A percentile compares a stretch with the other conserved stretches of the same genome.
Conservation (phyloP, 2,329 filamentous ascomycete species). For the Hypocreales sp. region DNA sequence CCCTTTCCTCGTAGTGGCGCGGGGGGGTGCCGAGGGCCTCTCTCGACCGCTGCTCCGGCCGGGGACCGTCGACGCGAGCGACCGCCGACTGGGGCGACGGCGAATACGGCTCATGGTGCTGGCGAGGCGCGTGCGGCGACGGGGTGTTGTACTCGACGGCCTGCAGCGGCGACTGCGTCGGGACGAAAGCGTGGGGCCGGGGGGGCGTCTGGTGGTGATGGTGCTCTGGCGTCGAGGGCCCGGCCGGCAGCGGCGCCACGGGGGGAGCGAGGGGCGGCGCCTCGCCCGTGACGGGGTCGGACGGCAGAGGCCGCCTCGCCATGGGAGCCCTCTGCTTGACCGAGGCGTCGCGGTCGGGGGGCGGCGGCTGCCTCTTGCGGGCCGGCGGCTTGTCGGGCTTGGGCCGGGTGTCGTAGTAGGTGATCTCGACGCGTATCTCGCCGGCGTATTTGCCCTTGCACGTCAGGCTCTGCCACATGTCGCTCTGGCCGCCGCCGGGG, state of each 20-base stretch:
- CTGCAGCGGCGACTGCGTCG: conserved; percentile 37
- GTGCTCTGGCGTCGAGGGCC: conserved; percentile 9
- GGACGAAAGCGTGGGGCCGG: conserved; percentile 30
- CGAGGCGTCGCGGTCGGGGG: conserved; percentile 17
- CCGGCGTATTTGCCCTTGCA: conserved; percentile 93
- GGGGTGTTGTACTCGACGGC: conserved; percentile 32
- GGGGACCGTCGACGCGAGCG: conserved; percentile 9
- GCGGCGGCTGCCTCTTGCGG: conserved; percentile 34
- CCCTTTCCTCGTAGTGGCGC: conserved; percentile 19
- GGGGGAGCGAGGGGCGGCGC: conserved; percentile 15
- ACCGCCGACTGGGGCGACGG: conserved; percentile 11
- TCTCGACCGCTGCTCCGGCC: conserved; percentile 16
- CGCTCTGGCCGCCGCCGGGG: conserved; percentile 78
- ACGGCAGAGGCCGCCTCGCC: conserved; percentile 72
- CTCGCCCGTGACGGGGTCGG: conserved; percentile 52
- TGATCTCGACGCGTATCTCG: conserved; percentile 87
- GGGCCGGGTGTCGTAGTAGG: conserved; percentile 81
- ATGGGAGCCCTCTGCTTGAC: conserved; percentile 42
- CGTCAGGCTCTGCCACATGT: conserved; percentile 77
- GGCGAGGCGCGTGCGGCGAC: conserved; percentile 17
- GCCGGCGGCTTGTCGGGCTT: conserved; percentile 57
- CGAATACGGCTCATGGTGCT: conserved; percentile 21
- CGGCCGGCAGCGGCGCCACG: conserved; percentile 8
- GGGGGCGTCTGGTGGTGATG: conserved; percentile 30
- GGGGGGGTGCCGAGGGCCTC: conserved; percentile 21